A percentile compares a stretch with the other conserved stretches of the same genome.
Conservation (phyloP, 805 yeast species). For the Candida glaebosa region DNA sequence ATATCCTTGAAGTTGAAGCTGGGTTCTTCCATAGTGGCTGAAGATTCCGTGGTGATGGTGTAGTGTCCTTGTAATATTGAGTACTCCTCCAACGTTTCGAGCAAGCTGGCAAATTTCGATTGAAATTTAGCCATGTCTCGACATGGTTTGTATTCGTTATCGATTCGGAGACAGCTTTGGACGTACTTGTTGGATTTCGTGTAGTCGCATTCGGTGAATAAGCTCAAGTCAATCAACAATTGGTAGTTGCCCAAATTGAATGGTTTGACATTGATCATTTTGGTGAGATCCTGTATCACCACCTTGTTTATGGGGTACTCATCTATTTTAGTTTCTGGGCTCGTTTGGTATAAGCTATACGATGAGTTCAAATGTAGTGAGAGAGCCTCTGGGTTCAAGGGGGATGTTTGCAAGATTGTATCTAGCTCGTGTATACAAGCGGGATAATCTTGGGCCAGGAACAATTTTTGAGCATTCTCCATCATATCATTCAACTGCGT, state of each 20-base stretch:
- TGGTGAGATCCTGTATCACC: conserved; percentile 23
- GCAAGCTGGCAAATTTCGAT: conserved; percentile 41
- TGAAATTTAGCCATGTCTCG: conserved; percentile 52
- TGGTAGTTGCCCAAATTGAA: conserved; percentile 23
- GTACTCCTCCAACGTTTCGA: conserved; percentile 40
- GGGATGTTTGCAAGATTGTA: conserved; percentile 29
- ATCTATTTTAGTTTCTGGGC: conserved; percentile 3
- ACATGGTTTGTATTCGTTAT: conserved; percentile 69
- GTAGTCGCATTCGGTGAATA: conserved; percentile 51
- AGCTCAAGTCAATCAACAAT: conserved; percentile 25
- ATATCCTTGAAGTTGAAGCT: conserved; percentile 20
- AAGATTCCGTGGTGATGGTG: conserved; percentile 22
- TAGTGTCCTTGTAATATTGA: conserved; percentile 33
- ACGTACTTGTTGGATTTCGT: conserved; percentile 49
- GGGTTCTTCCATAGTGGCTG: conserved; percentile 17
- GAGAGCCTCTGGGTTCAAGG: conserved; percentile 28
- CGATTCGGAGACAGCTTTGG: conserved; percentile 69
- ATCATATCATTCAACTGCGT: conserved; percentile 15
- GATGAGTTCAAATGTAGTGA: conserved; percentile 8
- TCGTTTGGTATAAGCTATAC: conserved; percentile 6
- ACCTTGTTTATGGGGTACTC: conserved; percentile 10
- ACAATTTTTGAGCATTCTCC: conserved; percentile 2
- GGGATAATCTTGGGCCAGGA: conserved; percentile 13
- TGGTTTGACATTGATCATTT: conserved; percentile 26
- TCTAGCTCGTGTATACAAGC: conserved; percentile 27